Evolutionary conservation across 164 flowering plant species (phyloP), one percentile per base, ranked within the genome.

Genomic region (Hamamelis virginiana): DNA sequence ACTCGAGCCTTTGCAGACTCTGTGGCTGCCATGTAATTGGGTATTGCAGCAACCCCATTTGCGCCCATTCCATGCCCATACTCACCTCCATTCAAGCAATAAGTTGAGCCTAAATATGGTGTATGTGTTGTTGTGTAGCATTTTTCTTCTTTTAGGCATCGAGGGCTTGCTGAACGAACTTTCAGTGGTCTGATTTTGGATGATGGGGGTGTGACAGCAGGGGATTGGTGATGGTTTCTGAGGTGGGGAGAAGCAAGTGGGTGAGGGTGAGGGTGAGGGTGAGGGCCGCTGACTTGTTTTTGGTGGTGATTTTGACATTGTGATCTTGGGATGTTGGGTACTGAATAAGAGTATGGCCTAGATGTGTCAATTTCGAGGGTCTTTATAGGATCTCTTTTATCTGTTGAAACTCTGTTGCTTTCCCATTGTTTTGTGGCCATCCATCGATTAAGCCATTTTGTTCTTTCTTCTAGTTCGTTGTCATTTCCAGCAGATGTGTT

Each of bases 351-450:
- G 66, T 69, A 78, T 28, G 89, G 83, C 21, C 78, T 72, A 13
- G 85, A 74, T 1, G 84, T 78, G 73, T 90, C 91, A 8, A 88
- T 75, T 76, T 90, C 91, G 19, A 88, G 84, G 0, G 89, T 86
- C 67, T 85, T 90, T 28, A 85, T 70, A 10, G 76, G 27, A 44
- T 80, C 86, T 60, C 86, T 75, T 28, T 74, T 84, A 74, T 86
- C 87, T 1, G 81, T 80, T 1, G 88, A 83, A 41, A 80, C 80
- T 77, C 89, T 78, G 50, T 74, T 81, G 73, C 44, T 78, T 22
- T 87, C 91, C 86, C 86, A 86, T 80, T 76, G 85, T 71, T 85
- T 87, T 16, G 86, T 68, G 1, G 87, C 81, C 89, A 84, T 83
- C 90, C 87, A 86, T 10, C 87, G 74, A 23, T 88, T 84, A 3